phyloP scores from a whole-genome alignment of 148 eudicot genomes.

The Hydrangea macrophylla region DNA sequence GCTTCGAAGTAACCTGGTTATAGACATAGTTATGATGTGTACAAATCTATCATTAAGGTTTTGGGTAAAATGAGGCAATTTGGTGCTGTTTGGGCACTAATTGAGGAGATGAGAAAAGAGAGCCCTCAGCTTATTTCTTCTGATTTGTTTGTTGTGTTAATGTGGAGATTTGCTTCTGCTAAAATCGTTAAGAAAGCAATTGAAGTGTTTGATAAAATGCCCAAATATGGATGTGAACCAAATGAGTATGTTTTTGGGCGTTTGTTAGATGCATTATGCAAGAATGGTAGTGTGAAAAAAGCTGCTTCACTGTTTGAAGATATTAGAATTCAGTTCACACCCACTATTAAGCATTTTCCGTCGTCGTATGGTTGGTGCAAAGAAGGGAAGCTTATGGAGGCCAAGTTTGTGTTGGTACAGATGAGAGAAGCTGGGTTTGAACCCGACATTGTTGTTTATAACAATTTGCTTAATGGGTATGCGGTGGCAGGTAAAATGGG shows the following conservation, averaged over 20 bases:
- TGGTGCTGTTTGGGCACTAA: conserved; percentile 86
- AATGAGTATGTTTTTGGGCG: conserved; percentile 92
- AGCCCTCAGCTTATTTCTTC: conserved; percentile 58
- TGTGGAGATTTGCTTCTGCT: conserved; percentile 84
- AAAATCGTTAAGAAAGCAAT: conserved; percentile 93
- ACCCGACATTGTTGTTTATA: conserved; percentile 85
- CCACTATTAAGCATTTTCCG: conserved; percentile 80
- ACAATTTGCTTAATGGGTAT: conserved; percentile 83
- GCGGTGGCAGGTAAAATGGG: conserved; percentile 73
- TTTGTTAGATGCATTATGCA: conserved; percentile 86
- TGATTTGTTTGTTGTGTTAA: conserved; percentile 74
- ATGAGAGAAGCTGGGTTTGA: conserved; percentile 83
- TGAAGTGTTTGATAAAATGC: too few relatives aligned
- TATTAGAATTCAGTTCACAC: conserved; percentile 66
- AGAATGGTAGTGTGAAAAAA: conserved; percentile 88
- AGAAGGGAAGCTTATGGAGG: conserved; percentile 85
- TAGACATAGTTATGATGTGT: conserved; percentile 73
- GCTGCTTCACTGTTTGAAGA: conserved; percentile 88
- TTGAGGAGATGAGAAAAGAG: conserved; percentile 84
- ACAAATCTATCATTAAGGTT: conserved; percentile 66
- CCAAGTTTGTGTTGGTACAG: conserved; percentile 75
- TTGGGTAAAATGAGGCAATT: conserved; percentile 88
- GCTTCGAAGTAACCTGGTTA: conserved; percentile 73
- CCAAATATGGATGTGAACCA: conserved; percentile 85
- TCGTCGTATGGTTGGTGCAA: conserved; percentile 89